Percentiles rank a stretch among this genome's conserved stretches.
These are phyloP conservation scores for Litsea cubeba DNA, from an alignment of 164 flowering plant species.

Conservation along the genomic window DNA sequence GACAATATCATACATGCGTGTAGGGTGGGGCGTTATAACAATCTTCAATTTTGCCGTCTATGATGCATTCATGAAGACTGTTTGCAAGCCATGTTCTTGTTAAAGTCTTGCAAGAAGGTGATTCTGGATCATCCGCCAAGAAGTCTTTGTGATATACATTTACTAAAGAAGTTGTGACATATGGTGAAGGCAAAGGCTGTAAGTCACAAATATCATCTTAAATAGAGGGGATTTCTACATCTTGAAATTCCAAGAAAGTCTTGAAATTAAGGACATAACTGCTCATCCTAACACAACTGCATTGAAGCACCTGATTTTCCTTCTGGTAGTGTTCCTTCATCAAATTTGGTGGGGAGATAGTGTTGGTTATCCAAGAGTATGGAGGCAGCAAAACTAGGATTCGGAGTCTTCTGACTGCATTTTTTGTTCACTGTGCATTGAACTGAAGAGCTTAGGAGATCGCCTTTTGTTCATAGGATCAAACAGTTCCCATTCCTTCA, in stretches of 20 bases:
- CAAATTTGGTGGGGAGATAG: neutral
- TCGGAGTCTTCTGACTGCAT: neutral
- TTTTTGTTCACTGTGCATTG: neutral
- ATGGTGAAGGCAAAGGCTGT: neutral
- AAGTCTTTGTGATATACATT: neutral
- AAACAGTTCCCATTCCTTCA: neutral
- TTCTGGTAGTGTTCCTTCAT: neutral
- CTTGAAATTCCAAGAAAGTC: neutral
- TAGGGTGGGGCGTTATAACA: too few species aligned
- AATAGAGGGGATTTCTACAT: neutral
- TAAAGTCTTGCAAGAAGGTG: slow-evolving; percentile 8
- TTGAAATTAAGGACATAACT: neutral
- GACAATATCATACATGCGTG: too few species aligned
- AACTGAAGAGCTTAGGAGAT: neutral
- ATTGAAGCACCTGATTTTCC: neutral
- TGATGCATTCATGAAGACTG: slow-evolving; percentile 10
- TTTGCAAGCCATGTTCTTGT: neutral
- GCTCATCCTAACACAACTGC: too few species aligned
- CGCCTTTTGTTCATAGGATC: neutral
- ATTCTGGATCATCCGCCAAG: neutral
- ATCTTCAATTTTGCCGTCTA: slow-evolving; percentile 4
- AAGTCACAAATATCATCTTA: neutral
- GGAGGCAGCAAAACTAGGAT: neutral
- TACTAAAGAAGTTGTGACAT: neutral
- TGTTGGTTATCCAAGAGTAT: neutral